phyloP scores from a whole-genome alignment of 225 moss, liverwort and hornwort species.

The Pseudisothecium myosuroides region DNA sequence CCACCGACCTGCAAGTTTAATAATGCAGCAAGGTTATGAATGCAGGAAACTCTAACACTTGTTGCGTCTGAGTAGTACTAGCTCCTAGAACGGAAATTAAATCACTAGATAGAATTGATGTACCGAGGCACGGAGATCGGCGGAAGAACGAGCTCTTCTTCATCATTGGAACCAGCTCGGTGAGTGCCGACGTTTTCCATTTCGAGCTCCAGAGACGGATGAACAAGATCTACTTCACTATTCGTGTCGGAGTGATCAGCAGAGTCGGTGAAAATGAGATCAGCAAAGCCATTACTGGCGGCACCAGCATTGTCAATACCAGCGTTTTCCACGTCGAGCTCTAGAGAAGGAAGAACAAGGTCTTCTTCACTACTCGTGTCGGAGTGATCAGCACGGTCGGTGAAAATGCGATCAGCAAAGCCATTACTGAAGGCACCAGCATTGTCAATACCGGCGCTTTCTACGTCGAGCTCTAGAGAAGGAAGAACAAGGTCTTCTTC shows the following conservation, averaged over 20 bases:
- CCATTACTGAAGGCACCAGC: neutral
- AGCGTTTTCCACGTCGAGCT: neutral
- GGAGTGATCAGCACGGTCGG: neutral
- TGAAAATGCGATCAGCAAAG: neutral
- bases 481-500: neutral
- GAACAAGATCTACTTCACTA: neutral
- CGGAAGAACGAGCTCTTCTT: neutral
- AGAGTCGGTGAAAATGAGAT: too few relatives aligned
- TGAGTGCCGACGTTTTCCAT: neutral
- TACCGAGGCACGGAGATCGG: neutral
- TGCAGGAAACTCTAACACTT: neutral
- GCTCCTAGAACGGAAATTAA: neutral
- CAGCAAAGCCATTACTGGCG: neutral
- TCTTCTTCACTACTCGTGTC: neutral
- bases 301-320: neutral
- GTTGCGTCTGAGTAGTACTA: neutral
- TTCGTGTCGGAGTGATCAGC: neutral
- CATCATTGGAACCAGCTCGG: neutral
- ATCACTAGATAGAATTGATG: neutral
- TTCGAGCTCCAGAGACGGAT: neutral
- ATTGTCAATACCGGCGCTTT: neutral
- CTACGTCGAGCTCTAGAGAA: neutral
- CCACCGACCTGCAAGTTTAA: neutral
- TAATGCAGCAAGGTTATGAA: neutral
- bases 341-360: neutral